These are phyloP conservation scores for Alternaria angustiovoidea DNA, from an alignment of 2,329 filamentous ascomycete species.

Conservation along the genomic window DNA sequence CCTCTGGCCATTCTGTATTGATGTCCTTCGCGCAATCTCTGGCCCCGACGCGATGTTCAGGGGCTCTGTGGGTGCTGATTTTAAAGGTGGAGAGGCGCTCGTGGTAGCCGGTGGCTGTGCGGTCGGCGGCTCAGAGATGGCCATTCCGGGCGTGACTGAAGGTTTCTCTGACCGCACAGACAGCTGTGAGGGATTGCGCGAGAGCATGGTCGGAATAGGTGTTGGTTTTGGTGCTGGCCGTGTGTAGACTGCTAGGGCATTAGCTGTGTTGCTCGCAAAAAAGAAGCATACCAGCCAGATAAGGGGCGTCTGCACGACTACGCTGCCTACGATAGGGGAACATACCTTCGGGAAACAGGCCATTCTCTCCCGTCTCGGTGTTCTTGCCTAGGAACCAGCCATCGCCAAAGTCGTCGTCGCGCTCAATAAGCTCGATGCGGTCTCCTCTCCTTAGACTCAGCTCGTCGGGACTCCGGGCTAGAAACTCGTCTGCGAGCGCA, in stretches of 20 bases:
- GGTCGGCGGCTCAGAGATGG: conserved; percentile 27
- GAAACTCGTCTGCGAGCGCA: conserved; percentile 77
- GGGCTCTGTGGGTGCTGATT: conserved; percentile 36
- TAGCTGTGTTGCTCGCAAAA: conserved; percentile 15
- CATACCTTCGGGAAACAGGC: conserved; percentile 84
- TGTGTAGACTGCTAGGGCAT: conserved; percentile 64
- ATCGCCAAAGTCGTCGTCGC: conserved; percentile 88
- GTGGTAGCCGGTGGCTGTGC: conserved; percentile 28
- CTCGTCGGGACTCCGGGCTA: conserved; percentile 90
- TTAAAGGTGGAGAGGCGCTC: conserved; percentile 26
- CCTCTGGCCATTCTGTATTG: conserved; percentile 33
- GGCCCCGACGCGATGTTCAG: conserved; percentile 34
- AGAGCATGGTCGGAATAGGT: conserved; percentile 37
- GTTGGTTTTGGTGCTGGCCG: conserved; percentile 62
- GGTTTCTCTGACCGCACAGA: conserved; percentile 21
- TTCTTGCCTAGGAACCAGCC: conserved; percentile 85
- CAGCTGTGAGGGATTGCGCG: conserved; percentile 40
- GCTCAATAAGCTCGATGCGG: conserved; percentile 81
- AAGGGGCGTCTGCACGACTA: background rate
- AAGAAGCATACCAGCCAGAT: conserved; percentile 1
- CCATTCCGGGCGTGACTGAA: conserved; percentile 24
- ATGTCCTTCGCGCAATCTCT: conserved; percentile 25
- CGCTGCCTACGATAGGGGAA: conserved; percentile 15
- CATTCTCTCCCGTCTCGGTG: conserved; percentile 74
- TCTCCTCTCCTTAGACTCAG: conserved; percentile 86